Percentiles rank a stretch among this genome's conserved stretches.
phyloP scores from a whole-genome alignment of 768 basidiomycete species.

The Dentipellis sp. region DNA sequence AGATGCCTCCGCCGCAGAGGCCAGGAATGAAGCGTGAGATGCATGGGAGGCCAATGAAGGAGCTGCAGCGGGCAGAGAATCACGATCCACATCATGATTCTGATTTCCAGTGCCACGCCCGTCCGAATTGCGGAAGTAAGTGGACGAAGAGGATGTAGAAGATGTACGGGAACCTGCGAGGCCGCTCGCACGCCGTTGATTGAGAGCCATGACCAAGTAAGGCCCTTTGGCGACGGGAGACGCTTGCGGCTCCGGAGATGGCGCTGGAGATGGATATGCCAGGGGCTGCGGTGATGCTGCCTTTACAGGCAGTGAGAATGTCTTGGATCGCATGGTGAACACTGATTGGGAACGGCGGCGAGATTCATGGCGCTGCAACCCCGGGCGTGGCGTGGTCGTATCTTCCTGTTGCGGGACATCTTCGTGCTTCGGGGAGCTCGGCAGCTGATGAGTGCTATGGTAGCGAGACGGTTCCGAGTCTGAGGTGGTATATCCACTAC shows the following conservation, averaged over 20 bases:
- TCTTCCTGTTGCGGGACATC: background rate
- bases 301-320: background rate
- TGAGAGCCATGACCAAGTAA: background rate
- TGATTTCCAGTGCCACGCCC: background rate
- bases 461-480: background rate
- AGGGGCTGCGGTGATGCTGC: background rate
- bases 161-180: background rate
- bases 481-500: background rate
- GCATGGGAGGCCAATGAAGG: background rate
- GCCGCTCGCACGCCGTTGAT: background rate
- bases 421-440: background rate
- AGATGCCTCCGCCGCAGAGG: background rate
- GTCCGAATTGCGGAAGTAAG: background rate
- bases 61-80: background rate
- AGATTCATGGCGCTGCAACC: conserved; percentile 14
- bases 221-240: background rate
- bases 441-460: background rate
- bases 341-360: conserved; percentile 25
- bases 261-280: background rate
- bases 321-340: conserved; percentile 11
- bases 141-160: conserved; percentile 4
- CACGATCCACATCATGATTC: background rate
- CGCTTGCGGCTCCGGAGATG: background rate
- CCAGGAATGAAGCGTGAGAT: background rate
- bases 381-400: background rate